Conservation (phyloP, 306 rosid genomes). For the Dalbergia cultrata region DNA sequence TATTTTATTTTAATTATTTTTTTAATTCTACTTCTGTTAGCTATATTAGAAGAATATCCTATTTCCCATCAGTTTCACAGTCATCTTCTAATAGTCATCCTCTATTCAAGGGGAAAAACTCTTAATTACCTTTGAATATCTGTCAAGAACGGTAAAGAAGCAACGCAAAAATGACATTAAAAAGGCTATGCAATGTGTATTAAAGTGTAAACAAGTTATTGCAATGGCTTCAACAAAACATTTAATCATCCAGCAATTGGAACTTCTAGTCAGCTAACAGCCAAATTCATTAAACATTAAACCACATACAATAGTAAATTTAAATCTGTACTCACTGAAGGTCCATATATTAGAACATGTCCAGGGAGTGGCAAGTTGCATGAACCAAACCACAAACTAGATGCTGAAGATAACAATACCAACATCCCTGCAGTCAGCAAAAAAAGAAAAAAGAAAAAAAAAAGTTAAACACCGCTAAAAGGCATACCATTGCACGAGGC, state of each 20-base stretch:
- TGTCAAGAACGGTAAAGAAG: no score
- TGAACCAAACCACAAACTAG: conserved; percentile 82
- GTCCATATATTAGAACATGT: conserved; percentile 85
- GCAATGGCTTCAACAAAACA: conserved; percentile 5
- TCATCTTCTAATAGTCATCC: neutral
- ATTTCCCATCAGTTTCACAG: neutral
- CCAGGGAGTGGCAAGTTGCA: conserved; percentile 86
- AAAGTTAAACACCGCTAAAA: conserved; percentile 36
- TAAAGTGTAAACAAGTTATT: conserved; percentile 22
- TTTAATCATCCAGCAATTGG: conserved; percentile 20
- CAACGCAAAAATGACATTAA: conserved; percentile 3
- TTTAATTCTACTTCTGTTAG: neutral
- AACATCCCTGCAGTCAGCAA: conserved; percentile 70
- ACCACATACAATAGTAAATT: conserved; percentile 18
- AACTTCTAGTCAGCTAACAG: conserved; percentile 32
- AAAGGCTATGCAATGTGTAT: conserved; percentile 14
- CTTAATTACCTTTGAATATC: neutral
- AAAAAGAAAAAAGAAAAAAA: conserved; percentile 40
- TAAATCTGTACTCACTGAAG: conserved; percentile 75
- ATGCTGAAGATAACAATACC: conserved; percentile 76
- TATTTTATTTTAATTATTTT: conserved; percentile 31
- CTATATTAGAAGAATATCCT: conserved; percentile 13
- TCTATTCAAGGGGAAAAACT: neutral
- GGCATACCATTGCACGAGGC: conserved; percentile 10
- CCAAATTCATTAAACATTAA: conserved; percentile 13